Conservation (phyloP, 306 rosid species). For the Coriaria nepalensis region DNA sequence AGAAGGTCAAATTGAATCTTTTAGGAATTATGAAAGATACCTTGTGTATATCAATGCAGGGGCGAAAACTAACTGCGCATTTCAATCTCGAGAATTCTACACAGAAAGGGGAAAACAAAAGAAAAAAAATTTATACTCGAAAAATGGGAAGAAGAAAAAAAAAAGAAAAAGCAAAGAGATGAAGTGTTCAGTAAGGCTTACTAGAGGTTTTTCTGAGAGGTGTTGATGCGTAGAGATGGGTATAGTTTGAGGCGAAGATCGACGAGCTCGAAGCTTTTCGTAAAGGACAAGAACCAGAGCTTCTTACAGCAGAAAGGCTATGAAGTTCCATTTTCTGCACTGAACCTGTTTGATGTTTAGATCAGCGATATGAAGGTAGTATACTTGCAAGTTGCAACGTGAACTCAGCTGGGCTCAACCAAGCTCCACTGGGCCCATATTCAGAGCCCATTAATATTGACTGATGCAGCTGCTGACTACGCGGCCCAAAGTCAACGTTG, state of each 20-base stretch:
- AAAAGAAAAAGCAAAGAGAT: background rate
- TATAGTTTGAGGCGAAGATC: constrained; percentile 11
- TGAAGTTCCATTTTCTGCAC: constrained; percentile 12
- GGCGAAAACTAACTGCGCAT: constrained; percentile 61
- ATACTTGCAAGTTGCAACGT: too few relatives aligned
- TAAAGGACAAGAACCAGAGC: constrained; percentile 10
- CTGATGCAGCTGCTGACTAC: too few relatives aligned
- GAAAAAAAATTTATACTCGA: background rate
- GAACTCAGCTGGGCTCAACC: too few relatives aligned
- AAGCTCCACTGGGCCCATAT: too few relatives aligned
- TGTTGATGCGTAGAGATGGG: constrained; percentile 2
- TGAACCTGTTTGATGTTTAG: too few relatives aligned
- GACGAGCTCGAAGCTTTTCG: constrained; percentile 9
- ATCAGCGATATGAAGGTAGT: too few relatives aligned
- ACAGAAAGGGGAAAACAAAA: background rate
- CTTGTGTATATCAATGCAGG: constrained; percentile 87
- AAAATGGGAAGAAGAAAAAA: background rate
- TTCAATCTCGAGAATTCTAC: constrained; percentile 21
- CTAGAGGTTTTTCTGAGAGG: constrained; percentile 23
- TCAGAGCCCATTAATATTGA: too few relatives aligned
- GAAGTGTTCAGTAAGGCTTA: constrained; percentile 11
- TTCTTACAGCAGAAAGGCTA: constrained; percentile 15
- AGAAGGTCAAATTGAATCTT: background rate
- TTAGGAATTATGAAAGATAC: constrained; percentile 16
- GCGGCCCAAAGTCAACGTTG: too few relatives aligned